Base-by-base conservation (phyloP, 208 protist species). In the Wallacemonas sp. region DNA sequence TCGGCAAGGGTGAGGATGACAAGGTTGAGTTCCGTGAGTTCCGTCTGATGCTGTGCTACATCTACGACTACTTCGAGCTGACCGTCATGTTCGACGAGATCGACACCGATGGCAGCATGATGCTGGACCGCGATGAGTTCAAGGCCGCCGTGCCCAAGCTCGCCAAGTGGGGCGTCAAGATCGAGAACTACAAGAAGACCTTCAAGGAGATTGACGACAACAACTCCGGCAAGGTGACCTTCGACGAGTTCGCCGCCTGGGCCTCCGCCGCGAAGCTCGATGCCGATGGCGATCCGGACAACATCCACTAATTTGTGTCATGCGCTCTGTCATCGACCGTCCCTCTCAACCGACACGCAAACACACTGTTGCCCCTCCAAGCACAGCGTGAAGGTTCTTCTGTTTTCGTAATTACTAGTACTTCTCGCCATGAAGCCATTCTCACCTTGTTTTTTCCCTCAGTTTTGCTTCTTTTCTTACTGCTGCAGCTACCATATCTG, bases 71-170 rank as follows among this genome's bases (percentile, higher is more conserved):
- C 68, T 82, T 85, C 42, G 60, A 82, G 64, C 77, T 95, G 71
- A 90, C 76, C 9, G 68, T 91, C 21, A 93, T 95, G 81, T 90
- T 95, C 67, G 86, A 91, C 71, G 69, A 84, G 66, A 86, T 93
- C 45, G 86, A 91, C 69, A 80, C 74, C 27, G 80, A 77, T 31
- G 84, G 86, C 58, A 88, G 91, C 67, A 72, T 73, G 61, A 63
- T 86, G 38, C 62, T 95, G 33, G 75, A 83, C 68, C 38, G 68
- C 36, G 67, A 82, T 31, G 89, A 95, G 74, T 88, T 92, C 68
- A 68, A 77, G 69, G 46, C 59, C 12, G 85, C 82, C 24, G 71
- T 70, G 4, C 76, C 82, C 2, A 82, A 80, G 68, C 59, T 94
- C 5, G 51, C 41, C 30, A 55, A 76, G 54, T 91, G 84, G 88